Percentiles rank a stretch among this genome's conserved stretches.
phyloP scores from a whole-genome alignment of 768 basidiomycete genomes.

The Clitopilus passeckerianus region DNA sequence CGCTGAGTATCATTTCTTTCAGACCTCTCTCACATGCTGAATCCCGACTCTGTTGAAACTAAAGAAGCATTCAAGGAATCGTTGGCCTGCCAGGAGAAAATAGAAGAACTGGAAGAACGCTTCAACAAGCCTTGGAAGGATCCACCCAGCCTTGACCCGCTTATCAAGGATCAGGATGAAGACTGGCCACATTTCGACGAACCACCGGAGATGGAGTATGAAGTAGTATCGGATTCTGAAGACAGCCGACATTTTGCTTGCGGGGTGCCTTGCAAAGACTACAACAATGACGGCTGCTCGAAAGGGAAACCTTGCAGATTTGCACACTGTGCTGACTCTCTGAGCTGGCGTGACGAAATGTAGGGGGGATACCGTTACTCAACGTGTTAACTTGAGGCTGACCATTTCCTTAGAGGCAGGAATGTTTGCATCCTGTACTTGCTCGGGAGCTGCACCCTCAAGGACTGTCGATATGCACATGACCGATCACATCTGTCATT shows the following conservation, averaged over 20 bases:
- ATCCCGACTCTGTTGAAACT: too few species aligned
- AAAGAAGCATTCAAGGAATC: too few species aligned
- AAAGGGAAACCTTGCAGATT: slow-evolving; percentile 38
- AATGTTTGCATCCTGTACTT: slow-evolving; percentile 33
- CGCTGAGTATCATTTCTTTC: background rate
- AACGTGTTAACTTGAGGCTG: slow-evolving; percentile 42
- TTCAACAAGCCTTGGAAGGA: slow-evolving; percentile 15
- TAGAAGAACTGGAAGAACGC: slow-evolving; percentile 21
- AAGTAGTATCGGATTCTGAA: slow-evolving; percentile 41
- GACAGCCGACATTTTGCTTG: slow-evolving; percentile 47
- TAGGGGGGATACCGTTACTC: slow-evolving; percentile 25
- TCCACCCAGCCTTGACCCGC: slow-evolving; percentile 5
- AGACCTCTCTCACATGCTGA: too few species aligned
- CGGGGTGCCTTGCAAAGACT: slow-evolving; percentile 49
- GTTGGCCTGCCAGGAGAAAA: too few species aligned
- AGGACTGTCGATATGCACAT: slow-evolving; percentile 48
- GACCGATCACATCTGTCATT: slow-evolving; percentile 32
- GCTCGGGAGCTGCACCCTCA: slow-evolving; percentile 28
- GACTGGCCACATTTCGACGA: slow-evolving; percentile 3
- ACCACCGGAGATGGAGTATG: slow-evolving; percentile 10
- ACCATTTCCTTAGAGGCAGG: slow-evolving; percentile 22
- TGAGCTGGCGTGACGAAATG: slow-evolving; percentile 52
- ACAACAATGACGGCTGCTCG: slow-evolving; percentile 49
- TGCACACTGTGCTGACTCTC: slow-evolving; percentile 50
- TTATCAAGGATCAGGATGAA: slow-evolving; percentile 2